phyloP scores from a whole-genome alignment of 139 green algal species.

The Picochlorum sp. region DNA sequence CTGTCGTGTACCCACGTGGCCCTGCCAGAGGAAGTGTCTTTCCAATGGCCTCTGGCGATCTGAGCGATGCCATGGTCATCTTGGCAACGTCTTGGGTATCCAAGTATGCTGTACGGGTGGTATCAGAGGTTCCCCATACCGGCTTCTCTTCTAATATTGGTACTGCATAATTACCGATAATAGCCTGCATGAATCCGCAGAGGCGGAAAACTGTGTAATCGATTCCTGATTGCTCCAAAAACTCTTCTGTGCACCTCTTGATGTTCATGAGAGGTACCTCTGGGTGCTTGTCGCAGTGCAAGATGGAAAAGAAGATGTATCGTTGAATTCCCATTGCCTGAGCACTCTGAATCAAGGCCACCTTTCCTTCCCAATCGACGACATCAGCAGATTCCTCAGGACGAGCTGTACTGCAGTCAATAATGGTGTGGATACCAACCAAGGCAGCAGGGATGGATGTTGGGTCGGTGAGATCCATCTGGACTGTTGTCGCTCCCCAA shows the following conservation, averaged over 20 bases:
- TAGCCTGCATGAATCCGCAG: constrained; percentile 95
- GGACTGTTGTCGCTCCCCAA: constrained; percentile 92
- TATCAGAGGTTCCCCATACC: constrained; percentile 94
- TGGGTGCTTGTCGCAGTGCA: constrained; percentile 88
- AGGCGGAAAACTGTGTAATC: constrained; percentile 90
- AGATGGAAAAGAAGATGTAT: constrained; percentile 97
- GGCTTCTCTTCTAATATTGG: constrained; percentile 93
- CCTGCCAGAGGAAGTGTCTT: constrained; percentile 85
- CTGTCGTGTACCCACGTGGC: constrained; percentile 79
- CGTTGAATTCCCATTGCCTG: constrained; percentile 96
- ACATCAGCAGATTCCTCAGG: constrained; percentile 87
- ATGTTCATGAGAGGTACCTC: constrained; percentile 91
- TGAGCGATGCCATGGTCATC: constrained; percentile 76
- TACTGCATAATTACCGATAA: constrained; percentile 98
- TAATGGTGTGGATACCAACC: constrained; percentile 90
- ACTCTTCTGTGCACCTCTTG: constrained; percentile 90
- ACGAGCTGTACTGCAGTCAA: constrained; percentile 93
- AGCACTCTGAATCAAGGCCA: constrained; percentile 91
- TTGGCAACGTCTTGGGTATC: constrained; percentile 84
- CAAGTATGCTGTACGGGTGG: constrained; percentile 89
- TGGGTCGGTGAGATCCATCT: constrained; percentile 86
- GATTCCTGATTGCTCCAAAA: constrained; percentile 66
- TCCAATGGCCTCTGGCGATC: constrained; percentile 46
- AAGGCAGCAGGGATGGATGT: constrained; percentile 87
- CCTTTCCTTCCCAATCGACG: constrained; percentile 96